Conservation (phyloP, 352 stramenopile species). For the Pythium chondricola region DNA sequence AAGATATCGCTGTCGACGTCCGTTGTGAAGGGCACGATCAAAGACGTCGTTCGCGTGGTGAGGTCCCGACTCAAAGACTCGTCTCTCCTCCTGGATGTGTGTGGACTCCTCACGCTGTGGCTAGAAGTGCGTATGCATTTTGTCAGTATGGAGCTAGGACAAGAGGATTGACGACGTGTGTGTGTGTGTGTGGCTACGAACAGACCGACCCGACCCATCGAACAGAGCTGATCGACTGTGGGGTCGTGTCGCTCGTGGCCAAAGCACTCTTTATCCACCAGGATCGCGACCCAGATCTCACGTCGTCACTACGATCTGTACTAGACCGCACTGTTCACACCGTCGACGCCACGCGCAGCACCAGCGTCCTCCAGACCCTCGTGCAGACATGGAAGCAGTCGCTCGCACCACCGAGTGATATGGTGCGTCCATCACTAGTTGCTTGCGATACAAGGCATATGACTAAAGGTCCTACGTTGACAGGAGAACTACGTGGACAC, state of each 20-base stretch:
- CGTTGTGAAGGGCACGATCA: not conserved
- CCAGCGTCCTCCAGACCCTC: constrained; percentile 13
- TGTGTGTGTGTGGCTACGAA: not conserved
- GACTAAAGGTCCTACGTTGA: no score
- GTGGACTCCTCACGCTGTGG: not conserved
- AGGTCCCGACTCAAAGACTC: not conserved
- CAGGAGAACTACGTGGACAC: not conserved
- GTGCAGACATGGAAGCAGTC: constrained; percentile 20
- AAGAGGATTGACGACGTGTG: no score
- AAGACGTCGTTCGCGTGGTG: constrained; percentile 13
- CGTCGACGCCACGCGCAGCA: constrained; percentile 8
- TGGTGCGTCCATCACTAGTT: constrained; percentile 2
- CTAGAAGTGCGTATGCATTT: not conserved
- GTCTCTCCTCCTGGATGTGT: not conserved
- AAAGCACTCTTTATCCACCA: constrained; percentile 14
- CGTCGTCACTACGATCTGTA: not conserved
- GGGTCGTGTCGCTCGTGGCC: constrained; percentile 9
- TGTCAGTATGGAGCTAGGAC: not conserved
- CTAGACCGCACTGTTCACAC: constrained; percentile 1
- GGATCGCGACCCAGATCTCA: not conserved
- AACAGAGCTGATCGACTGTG: not conserved
- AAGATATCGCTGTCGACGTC: no score
- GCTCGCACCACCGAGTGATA: constrained; percentile 13
- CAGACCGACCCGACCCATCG: not conserved
- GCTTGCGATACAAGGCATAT: not conserved